Conservation (phyloP, 78 protist species). For the Dictyostelium brefeldianum region DNA sequence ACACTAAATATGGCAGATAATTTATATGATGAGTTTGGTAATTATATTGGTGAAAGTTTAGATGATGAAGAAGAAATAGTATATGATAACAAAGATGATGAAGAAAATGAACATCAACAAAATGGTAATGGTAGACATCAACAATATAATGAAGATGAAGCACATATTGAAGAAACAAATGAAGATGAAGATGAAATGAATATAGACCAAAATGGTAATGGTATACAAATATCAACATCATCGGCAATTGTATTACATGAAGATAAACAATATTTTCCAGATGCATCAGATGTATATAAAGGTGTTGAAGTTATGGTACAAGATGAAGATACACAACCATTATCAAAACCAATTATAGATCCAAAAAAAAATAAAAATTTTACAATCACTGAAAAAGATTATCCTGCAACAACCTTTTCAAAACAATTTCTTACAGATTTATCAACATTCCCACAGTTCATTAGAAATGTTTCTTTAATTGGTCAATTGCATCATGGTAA, state of each 20-base stretch:
- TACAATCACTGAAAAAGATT: slow-evolving; percentile 35
- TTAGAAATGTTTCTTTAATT: slow-evolving; percentile 94
- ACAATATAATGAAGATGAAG: slow-evolving; percentile 66
- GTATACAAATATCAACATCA: not conserved
- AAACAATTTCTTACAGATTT: slow-evolving; percentile 83
- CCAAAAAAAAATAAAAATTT: slow-evolving; percentile 81
- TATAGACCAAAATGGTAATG: not conserved
- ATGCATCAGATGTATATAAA: slow-evolving; percentile 92
- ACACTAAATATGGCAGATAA: slow-evolving; percentile 9
- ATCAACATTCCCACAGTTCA: slow-evolving; percentile 82
- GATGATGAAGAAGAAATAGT: slow-evolving; percentile 76
- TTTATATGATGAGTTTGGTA: slow-evolving; percentile 98
- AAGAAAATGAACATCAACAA: slow-evolving; percentile 93
- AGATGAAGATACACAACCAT: slow-evolving; percentile 98
- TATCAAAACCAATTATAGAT: slow-evolving; percentile 97
- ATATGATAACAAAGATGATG: slow-evolving; percentile 80
- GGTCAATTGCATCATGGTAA: slow-evolving; percentile 98
- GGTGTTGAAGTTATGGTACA: slow-evolving; percentile 97
- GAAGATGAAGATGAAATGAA: slow-evolving; percentile 16
- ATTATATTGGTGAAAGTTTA: slow-evolving; percentile 93
- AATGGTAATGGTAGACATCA: slow-evolving; percentile 91
- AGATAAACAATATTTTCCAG: slow-evolving; percentile 98
- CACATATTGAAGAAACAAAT: slow-evolving; percentile 80
- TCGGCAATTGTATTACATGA: slow-evolving; percentile 95
- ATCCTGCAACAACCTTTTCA: slow-evolving; percentile 63